These are phyloP conservation scores for Elaphomyces granulatus DNA, from an alignment of 495 filamentous ascomycete species.

Conservation along the genomic window DNA sequence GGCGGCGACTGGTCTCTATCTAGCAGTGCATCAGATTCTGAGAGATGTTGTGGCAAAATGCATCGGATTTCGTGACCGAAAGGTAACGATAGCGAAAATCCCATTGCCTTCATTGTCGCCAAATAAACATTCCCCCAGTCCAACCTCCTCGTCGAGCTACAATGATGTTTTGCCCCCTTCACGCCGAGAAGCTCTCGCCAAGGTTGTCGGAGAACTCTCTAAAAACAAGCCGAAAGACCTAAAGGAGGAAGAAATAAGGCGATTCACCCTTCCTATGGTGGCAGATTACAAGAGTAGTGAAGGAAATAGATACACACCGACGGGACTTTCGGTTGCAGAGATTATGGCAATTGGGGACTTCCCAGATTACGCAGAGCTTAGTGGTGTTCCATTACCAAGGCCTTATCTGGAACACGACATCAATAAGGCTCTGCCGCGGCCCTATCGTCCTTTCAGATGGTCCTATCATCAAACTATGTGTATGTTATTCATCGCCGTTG, in stretches of 20 bases:
- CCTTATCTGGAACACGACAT: conserved; percentile 54
- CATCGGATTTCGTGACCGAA: conserved; percentile 18
- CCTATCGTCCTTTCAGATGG: conserved; percentile 76
- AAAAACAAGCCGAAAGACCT: conserved; percentile 12
- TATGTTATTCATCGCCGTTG: too few relatives aligned
- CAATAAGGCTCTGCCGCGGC: conserved; percentile 48
- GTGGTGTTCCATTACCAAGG: conserved; percentile 60
- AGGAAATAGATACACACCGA: conserved; percentile 36
- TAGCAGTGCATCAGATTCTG: not conserved
- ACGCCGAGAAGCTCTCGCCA: conserved; percentile 35
- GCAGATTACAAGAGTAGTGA: conserved; percentile 26
- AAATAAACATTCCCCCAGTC: conserved; percentile 20
- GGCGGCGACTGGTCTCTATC: not conserved
- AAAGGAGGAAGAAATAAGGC: conserved; percentile 18
- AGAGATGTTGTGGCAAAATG: not conserved
- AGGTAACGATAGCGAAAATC: conserved; percentile 30
- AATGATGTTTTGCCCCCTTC: conserved; percentile 41
- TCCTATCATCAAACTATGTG: conserved; percentile 90
- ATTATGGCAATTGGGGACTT: conserved; percentile 65
- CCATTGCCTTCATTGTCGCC: conserved; percentile 45
- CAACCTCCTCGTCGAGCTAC: conserved; percentile 22
- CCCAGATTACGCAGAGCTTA: conserved; percentile 66
- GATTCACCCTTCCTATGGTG: conserved; percentile 29
- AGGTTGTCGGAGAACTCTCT: conserved; percentile 6
- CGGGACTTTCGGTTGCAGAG: conserved; percentile 51